phyloP scores from a whole-genome alignment of 2,329 filamentous ascomycete species.

The Plenodomus lindquistii region DNA sequence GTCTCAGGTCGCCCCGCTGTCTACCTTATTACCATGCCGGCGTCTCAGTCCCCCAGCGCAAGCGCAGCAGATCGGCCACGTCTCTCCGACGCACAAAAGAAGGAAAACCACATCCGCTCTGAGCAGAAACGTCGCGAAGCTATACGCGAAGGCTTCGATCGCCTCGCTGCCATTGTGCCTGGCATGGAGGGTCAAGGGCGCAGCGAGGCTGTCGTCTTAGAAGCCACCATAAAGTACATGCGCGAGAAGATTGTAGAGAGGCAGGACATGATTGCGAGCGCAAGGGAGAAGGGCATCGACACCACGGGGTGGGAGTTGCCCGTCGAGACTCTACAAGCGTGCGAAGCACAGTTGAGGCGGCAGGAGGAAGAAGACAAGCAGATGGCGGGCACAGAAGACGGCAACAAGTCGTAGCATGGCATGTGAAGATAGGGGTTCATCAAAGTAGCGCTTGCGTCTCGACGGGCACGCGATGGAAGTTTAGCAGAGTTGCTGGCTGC shows the following conservation, averaged over 20 bases:
- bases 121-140: constrained; percentile 70
- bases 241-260: constrained; percentile 46
- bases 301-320: constrained; percentile 38
- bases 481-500: too few species aligned
- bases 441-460: too few species aligned
- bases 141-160: constrained; percentile 83
- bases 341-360: constrained; percentile 31
- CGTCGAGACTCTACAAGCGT: constrained; percentile 32
- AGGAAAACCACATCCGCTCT: constrained; percentile 73
- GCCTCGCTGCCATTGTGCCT: constrained; percentile 77
- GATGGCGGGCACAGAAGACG: constrained; percentile 5
- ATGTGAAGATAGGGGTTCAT: neutral
- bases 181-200: constrained; percentile 81
- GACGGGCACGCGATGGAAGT: too few species aligned
- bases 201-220: constrained; percentile 82
- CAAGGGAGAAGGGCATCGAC: constrained; percentile 41
- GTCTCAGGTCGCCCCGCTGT: constrained; percentile 1
- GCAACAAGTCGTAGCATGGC: neutral
- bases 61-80: constrained; percentile 60
- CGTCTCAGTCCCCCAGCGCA: constrained; percentile 31
- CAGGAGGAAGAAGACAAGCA: constrained; percentile 24
- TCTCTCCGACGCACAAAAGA: constrained; percentile 71
- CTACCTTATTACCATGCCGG: constrained; percentile 15
- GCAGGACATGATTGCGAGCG: constrained; percentile 41
- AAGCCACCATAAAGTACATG: constrained; percentile 53